These are phyloP conservation scores for Scytalidium sp. DNA, from an alignment of 2,329 filamentous ascomycete genomes.

Conservation along the genomic window DNA sequence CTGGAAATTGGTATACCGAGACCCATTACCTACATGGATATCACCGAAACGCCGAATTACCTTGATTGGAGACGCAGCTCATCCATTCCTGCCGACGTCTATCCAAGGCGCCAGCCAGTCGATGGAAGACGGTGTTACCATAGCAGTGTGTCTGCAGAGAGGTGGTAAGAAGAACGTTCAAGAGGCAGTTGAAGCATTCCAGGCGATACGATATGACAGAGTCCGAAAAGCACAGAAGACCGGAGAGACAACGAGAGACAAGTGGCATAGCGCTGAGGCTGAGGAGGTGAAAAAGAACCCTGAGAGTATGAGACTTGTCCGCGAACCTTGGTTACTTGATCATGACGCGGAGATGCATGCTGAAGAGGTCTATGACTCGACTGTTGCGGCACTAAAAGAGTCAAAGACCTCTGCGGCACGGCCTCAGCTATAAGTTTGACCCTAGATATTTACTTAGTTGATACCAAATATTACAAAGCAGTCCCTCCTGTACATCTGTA, in stretches of 20 bases:
- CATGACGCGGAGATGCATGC: conserved; percentile 22
- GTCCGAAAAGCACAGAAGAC: conserved; percentile 20
- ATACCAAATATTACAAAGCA: too few species aligned
- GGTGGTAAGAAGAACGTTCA: conserved; percentile 16
- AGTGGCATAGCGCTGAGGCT: conserved; percentile 21
- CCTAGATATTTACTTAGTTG: too few species aligned
- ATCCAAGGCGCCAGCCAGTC: conserved; percentile 35
- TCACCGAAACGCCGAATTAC: conserved; percentile 26
- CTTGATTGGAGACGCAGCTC: conserved; percentile 36
- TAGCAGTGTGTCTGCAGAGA: conserved; percentile 29
- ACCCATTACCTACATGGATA: conserved; percentile 27
- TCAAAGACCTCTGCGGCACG: neutral
- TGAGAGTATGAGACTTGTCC: conserved; percentile 14
- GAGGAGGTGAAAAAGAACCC: conserved; percentile 18
- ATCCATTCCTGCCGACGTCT: conserved; percentile 35
- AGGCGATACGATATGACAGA: conserved; percentile 18
- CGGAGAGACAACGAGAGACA: conserved; percentile 18
- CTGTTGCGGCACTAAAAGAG: conserved; percentile 20
- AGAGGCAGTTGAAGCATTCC: conserved; percentile 12
- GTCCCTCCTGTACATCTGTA: too few species aligned
- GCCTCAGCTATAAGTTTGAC: neutral
- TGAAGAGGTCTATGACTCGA: conserved; percentile 20
- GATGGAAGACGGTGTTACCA: conserved; percentile 35
- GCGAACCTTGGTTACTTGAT: conserved; percentile 17
- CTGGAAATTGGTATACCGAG: conserved; percentile 28